Conservation (phyloP, 441 rosid genomes). For the Erysimum cheiri region DNA sequence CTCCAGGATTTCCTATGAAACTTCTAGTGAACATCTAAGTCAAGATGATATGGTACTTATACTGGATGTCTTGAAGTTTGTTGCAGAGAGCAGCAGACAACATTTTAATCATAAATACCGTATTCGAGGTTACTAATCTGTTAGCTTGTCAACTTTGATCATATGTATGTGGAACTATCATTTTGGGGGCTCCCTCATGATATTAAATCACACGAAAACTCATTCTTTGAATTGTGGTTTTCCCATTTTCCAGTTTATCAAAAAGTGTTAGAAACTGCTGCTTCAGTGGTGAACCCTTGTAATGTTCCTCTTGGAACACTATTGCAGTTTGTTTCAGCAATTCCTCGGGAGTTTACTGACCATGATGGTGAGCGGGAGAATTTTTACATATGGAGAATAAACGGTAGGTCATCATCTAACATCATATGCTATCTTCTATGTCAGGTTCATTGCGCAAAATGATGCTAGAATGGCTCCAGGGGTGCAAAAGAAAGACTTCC, state of each 20-base stretch:
- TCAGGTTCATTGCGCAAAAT: slow-evolving; percentile 64
- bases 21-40: slow-evolving; percentile 41
- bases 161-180: slow-evolving; percentile 4
- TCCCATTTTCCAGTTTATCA: slow-evolving; percentile 61
- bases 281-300: slow-evolving; percentile 55
- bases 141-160: slow-evolving; percentile 43
- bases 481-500: slow-evolving; percentile 46
- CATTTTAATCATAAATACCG: slow-evolving; percentile 97
- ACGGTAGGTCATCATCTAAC: slow-evolving; percentile 30
- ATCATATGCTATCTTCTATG: slow-evolving; percentile 32
- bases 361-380: slow-evolving; percentile 68
- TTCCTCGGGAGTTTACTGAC: slow-evolving; percentile 88
- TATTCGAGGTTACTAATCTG: slow-evolving; percentile 69
- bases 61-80: slow-evolving; percentile 77
- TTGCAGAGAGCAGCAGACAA: slow-evolving; percentile 91
- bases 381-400: slow-evolving; percentile 3
- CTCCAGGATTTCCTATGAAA: slow-evolving; percentile 45
- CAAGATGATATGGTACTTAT: slow-evolving; percentile 53
- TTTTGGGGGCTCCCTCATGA: slow-evolving; percentile 16
- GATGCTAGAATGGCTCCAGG: slow-evolving; percentile 75
- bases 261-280: slow-evolving; percentile 73
- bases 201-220: slow-evolving; percentile 2
- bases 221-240: slow-evolving; percentile 14
- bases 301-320: slow-evolving; percentile 76
- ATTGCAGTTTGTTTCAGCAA: slow-evolving; percentile 73